phyloP scores from a whole-genome alignment of 2,329 filamentous ascomycete species.

The Beauveria sp. region DNA sequence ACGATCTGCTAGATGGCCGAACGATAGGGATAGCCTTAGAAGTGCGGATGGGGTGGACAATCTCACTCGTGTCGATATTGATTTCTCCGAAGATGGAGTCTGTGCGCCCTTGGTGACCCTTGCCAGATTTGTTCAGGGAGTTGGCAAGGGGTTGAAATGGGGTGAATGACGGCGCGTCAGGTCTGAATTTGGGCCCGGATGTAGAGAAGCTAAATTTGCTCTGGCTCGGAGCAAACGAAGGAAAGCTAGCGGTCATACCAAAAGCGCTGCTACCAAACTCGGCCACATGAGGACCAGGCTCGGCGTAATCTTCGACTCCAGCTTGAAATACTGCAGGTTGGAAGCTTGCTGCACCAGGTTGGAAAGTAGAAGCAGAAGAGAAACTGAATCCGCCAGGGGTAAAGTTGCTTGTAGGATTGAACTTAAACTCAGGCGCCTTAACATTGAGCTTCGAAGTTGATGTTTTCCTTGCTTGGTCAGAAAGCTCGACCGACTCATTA shows the following conservation, averaged over 20 bases:
- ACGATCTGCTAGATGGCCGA: conserved; percentile 49
- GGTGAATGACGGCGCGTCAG: conserved; percentile 70
- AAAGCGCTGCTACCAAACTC: conserved; percentile 29
- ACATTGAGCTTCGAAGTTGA: conserved; percentile 80
- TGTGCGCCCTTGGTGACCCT: conserved; percentile 24
- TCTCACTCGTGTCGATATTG: conserved; percentile 52
- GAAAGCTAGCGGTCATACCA: conserved; percentile 62
- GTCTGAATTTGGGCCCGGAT: conserved; percentile 61
- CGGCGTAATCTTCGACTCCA: conserved; percentile 17
- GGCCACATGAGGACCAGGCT: conserved; percentile 19
- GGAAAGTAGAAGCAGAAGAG: conserved; percentile 19
- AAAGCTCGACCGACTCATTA: conserved; percentile 35
- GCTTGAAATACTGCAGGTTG: conserved; percentile 30
- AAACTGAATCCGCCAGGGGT: conserved; percentile 45
- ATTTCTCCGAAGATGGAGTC: conserved; percentile 64
- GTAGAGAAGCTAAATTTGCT: conserved; percentile 62
- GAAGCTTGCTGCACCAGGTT: conserved; percentile 26
- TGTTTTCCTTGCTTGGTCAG: conserved; percentile 40
- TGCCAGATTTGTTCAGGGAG: conserved; percentile 37
- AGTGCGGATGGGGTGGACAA: conserved; percentile 58
- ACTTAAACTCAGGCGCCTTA: conserved; percentile 81
- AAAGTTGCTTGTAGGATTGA: conserved; percentile 50
- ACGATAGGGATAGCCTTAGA: conserved; percentile 82
- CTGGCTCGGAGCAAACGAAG: conserved; percentile 61
- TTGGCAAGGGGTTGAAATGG: conserved; percentile 45